These are phyloP conservation scores for Microbotryomycetes sp. DNA, from an alignment of 1,284 basidiomycete species.

Conservation along the genomic window DNA sequence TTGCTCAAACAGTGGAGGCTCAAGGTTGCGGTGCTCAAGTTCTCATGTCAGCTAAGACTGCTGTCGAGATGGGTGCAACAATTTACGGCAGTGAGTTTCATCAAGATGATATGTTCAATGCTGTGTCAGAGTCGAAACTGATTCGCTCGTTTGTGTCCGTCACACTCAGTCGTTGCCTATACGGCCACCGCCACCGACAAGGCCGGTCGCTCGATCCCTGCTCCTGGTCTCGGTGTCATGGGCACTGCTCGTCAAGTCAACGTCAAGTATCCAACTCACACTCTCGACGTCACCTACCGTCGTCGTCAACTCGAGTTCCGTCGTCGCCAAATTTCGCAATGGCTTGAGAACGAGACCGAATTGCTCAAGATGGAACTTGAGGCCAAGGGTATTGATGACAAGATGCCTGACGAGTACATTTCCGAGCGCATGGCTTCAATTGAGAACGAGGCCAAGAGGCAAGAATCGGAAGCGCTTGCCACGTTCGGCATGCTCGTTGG, in stretches of 20 bases:
- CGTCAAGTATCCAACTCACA: conserved; percentile 59
- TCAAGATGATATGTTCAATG: not conserved
- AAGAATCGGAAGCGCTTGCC: conserved; percentile 82
- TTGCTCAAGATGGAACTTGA: conserved; percentile 72
- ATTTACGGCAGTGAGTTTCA: conserved; percentile 56
- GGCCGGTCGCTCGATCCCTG: conserved; percentile 45
- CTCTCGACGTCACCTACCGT: conserved; percentile 78
- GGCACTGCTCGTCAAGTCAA: conserved; percentile 72
- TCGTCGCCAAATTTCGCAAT: conserved; percentile 83
- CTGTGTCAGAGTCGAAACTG: not conserved
- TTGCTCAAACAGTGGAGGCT: conserved; percentile 78
- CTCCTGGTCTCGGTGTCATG: conserved; percentile 72
- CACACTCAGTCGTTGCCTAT: conserved; percentile 63
- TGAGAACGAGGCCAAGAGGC: conserved; percentile 77
- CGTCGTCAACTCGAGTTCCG: conserved; percentile 87
- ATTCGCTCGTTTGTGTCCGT: not conserved
- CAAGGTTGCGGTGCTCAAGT: conserved; percentile 96
- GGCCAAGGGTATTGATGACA: conserved; percentile 43
- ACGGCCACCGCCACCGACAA: conserved; percentile 78
- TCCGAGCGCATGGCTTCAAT: conserved; percentile 71
- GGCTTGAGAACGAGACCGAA: conserved; percentile 80
- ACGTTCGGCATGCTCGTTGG: conserved; percentile 88
- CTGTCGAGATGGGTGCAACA: conserved; percentile 84
- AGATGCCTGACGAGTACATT: conserved; percentile 50
- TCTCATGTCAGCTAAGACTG: conserved; percentile 93